These are phyloP conservation scores for Gaeumannomyces tritici DNA, from an alignment of 2,329 filamentous ascomycete genomes.

Conservation along the genomic window DNA sequence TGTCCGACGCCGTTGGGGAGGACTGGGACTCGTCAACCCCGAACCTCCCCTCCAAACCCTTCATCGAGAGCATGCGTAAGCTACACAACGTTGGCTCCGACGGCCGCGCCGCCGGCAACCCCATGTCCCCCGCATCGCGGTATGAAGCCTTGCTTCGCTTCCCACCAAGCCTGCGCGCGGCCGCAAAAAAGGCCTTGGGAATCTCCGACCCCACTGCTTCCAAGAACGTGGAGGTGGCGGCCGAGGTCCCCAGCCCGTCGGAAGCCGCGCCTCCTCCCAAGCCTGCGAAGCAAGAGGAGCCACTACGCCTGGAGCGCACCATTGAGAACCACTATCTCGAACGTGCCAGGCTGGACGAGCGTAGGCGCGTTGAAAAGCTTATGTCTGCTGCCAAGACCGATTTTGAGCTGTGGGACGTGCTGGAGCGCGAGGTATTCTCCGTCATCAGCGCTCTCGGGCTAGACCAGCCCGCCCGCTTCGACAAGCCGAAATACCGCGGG, in stretches of 20 bases:
- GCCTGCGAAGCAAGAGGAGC: not conserved
- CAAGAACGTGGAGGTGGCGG: not conserved
- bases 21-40: no score
- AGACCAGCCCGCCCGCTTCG: slow-evolving; percentile 4
- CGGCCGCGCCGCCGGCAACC: not conserved
- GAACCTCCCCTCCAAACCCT: not conserved
- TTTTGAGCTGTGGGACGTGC: slow-evolving; percentile 53
- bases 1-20: slow-evolving; percentile 12
- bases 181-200: slow-evolving; percentile 27
- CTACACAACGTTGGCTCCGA: slow-evolving; percentile 1
- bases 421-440: slow-evolving; percentile 59
- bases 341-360: not conserved
- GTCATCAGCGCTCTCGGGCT: slow-evolving; percentile 43
- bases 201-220: not conserved
- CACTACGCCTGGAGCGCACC: not conserved
- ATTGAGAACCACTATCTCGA: not conserved
- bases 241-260: not conserved
- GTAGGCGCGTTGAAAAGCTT: slow-evolving; percentile 30
- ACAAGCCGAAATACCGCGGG: not conserved
- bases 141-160: slow-evolving; percentile 27
- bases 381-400: slow-evolving; percentile 51
- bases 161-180: slow-evolving; percentile 27
- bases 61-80: slow-evolving; percentile 1
- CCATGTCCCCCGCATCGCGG: slow-evolving; percentile 16
- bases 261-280: not conserved